These are phyloP conservation scores for Termitomyces sp. DNA, from an alignment of 768 basidiomycete species.

Conservation along the genomic window DNA sequence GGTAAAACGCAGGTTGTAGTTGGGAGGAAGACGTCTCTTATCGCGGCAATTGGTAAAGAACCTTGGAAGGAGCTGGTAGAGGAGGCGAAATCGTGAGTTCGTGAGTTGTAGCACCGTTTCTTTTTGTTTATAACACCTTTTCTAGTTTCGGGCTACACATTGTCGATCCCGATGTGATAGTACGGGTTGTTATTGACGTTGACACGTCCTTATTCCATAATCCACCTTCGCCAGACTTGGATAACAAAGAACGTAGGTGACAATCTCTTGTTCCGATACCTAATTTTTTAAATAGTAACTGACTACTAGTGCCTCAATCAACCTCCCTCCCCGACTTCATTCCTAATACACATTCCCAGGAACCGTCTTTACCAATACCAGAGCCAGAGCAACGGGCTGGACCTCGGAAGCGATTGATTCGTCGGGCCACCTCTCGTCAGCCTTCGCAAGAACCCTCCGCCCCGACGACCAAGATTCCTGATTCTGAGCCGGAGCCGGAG, in stretches of 20 bases:
- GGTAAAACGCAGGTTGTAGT: slow-evolving; percentile 49
- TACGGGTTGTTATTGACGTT: slow-evolving; percentile 44
- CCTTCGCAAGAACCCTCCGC: slow-evolving; percentile 32
- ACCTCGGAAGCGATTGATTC: slow-evolving; percentile 24
- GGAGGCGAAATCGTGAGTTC: slow-evolving; percentile 46
- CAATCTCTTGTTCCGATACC: not conserved
- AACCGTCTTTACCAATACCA: slow-evolving; percentile 37
- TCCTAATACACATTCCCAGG: slow-evolving; percentile 50
- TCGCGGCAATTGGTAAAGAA: slow-evolving; percentile 47
- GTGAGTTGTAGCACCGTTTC: not conserved
- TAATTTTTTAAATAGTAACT: not conserved
- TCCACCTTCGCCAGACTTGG: slow-evolving; percentile 4
- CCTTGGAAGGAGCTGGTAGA: slow-evolving; percentile 50
- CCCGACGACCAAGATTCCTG: slow-evolving; percentile 9
- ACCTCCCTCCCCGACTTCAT: slow-evolving; percentile 45
- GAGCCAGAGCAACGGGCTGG: slow-evolving; percentile 14
- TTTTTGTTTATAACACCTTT: not conserved
- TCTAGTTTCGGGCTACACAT: slow-evolving; percentile 40
- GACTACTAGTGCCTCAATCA: slow-evolving; percentile 12
- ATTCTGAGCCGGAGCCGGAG: slow-evolving; percentile 6
- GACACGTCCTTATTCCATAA: slow-evolving; percentile 28
- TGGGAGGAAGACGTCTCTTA: slow-evolving; percentile 43
- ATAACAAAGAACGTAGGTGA: slow-evolving; percentile 14
- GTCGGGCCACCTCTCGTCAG: slow-evolving; percentile 37
- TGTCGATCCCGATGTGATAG: slow-evolving; percentile 40